Base-by-base conservation (phyloP, 2,329 filamentous ascomycete species). In the Colletotrichum sidae region DNA sequence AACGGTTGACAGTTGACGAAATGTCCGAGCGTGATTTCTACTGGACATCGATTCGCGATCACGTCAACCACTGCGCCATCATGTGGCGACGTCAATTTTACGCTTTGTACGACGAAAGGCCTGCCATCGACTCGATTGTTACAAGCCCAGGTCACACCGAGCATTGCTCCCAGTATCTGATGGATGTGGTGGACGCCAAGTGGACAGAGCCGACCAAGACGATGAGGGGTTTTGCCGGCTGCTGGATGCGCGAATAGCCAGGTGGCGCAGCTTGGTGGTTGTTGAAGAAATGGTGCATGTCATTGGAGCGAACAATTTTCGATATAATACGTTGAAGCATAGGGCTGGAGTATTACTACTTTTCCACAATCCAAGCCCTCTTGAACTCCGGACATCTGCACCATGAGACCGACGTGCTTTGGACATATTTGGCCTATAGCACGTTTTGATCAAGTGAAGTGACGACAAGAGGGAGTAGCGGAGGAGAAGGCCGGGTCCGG, bases 21-120 rank as follows among this genome's bases (percentile, higher is more conserved):
- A 72, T 73, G 71, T 58, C 61, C 6, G 69, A 70, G 38, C 15
- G 49, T 11, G 68, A 68, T 46, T 65, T 67, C 34, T 73, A 73
- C 56, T 73, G 62, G 49, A 73, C 71, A 0, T 70, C 68, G 0
- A 59, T 64, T 1, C 68, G 72, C 1, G 72, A 73, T 35, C 72
- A 73, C 52, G 66, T 73, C 41, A 70, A 72, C 39, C 72, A 73
- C 67, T 73, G 72, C 56, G 70, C 68, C 10, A 68, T 71, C 45
- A 69, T 73, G 64, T 73, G 72, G 72, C 67, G 66, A 49, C 70
- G 70, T 45, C 71, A 73, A 51, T 73, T 70, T 15, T 68, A 67
- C 38, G 69, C 67, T 6, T 53, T 73, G 6, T 72, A 58, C 52
- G 71, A 72, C 50, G 67, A 71, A n/a, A 42, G 67, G 11, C 41